Base-by-base conservation (phyloP, 2,329 filamentous ascomycete species). In the Pochonia chlamydosporia region DNA sequence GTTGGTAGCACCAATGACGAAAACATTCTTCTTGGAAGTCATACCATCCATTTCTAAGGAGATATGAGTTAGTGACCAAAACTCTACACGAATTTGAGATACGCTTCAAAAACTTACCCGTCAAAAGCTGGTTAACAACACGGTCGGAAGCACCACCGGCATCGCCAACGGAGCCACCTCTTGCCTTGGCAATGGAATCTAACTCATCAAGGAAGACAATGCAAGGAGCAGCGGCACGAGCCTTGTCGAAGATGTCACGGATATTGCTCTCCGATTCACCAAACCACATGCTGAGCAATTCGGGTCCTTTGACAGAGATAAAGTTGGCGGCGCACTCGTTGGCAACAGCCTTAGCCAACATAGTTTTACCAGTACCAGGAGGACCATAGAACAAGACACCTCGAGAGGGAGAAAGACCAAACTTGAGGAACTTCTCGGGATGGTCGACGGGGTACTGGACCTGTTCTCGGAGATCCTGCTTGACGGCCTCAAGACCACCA, bases 11-110 rank as follows among this genome's bases (percentile, higher is more conserved):
- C 93, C 93, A 61, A 99, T 99, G 56, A 99, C 93, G 73, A 99
- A 99, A 55, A 99, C 93, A 68, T 99, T 99, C 87, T 99, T 99
- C 88, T 99, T 99, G 33, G 92, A 96, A 40, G 92, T 97, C 92
- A 97, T 97, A 62, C 92, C 92, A 59, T 97, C 92, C 92, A 97
- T 96, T 82, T 97, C 89, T 87, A 53, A 14, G 18, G 10, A 39
- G n/a, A 20, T 25, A n/a, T 40, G 9, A 39, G 59, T 81, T 70
- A 82, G 75, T 59, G 49, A 49, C 43, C 47, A 20, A 6, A 16
- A 25, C n/a, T 10, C 14, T 21, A 28, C 6, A 2, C 28, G 35
- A 21, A 10, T 28, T 13, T 5, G 23, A 24, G 18, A 26, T 7
- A 16, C 25, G n/a, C 24, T 24, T 16, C 11, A 16, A 24, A 48